Base-by-base conservation (phyloP, 2,329 filamentous ascomycete genomes). In the Epichloe brachyelytri region DNA sequence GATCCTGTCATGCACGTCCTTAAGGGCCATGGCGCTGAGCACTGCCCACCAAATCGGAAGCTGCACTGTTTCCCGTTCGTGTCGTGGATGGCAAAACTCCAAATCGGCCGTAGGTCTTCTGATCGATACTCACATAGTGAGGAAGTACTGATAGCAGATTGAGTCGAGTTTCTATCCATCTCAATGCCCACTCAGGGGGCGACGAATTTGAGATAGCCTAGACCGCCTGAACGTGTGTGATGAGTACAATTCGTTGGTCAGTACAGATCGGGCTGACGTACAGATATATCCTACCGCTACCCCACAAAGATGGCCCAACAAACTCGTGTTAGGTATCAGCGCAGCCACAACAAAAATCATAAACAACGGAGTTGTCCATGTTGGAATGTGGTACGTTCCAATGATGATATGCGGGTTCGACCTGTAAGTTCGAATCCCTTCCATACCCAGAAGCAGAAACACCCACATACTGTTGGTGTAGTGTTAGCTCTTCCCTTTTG, bases 71-170 rank as follows among this genome's bases (percentile, higher is more conserved):
- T 44, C 63, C 61, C 37, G 66, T 60, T 17, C 68, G 63, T 50
- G 67, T 64, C 40, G 60, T 73, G 1, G 80, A 76, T 2, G 90
- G 91, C 51, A 97, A 71, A 14, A 96, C 86, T 2, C 91, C 91
- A 60, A 95, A 96, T 49, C 91, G 78, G 7, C 91, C 91, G 62
- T 91, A 95, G 5, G 88, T 95, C 75, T 95, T 96, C 68, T 95
- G 90, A 62, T 97, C 91, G 15, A 96, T 83, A 51, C 87, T 94
- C 46, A 97, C 85, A 62, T 95, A 97, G 68, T 95, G 88, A 43
- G 91, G 91, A 26, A 97, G 70, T 53, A 88, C 77, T 19, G 82
- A 86, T 20, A 95, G 74, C 10, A 97, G 75, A 62, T 95, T 93
- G 53, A 97, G 71, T 64, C 91, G 94, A 17, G 79, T 80, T 69